Evolutionary conservation across 2,329 filamentous ascomycete genomes (phyloP).

Genomic region (Fusarium tanahbumbuense): DNA sequence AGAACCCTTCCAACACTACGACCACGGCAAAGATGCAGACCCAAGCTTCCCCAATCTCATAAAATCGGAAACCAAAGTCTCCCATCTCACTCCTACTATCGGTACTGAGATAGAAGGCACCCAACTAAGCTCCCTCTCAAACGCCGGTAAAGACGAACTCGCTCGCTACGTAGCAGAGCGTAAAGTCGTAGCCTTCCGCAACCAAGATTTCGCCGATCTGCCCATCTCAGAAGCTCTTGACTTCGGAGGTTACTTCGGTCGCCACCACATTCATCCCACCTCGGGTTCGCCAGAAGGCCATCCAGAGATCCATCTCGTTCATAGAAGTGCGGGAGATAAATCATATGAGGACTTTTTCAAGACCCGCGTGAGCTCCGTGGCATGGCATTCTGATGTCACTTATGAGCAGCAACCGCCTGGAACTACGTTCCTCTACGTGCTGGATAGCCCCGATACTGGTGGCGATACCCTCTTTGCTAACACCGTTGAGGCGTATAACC

Average conservation of each 20-base stretch:
- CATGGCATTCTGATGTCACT: constrained; percentile 90
- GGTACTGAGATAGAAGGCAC: constrained; percentile 78
- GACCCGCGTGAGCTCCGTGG: constrained; percentile 80
- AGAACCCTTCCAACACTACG: constrained; percentile 76
- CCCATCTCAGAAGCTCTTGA: constrained; percentile 76
- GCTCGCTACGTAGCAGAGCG: constrained; percentile 80
- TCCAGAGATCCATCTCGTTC: constrained; percentile 82
- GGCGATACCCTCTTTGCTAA: constrained; percentile 89
- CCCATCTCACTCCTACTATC: constrained; percentile 77
- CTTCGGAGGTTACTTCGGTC: constrained; percentile 80
- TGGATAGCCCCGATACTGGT: constrained; percentile 83
- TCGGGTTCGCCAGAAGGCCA: constrained; percentile 79
- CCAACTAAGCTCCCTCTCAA: constrained; percentile 75
- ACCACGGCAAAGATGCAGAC: constrained; percentile 82
- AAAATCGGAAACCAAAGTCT: constrained; percentile 60
- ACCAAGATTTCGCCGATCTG: constrained; percentile 78
- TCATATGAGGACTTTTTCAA: constrained; percentile 70
- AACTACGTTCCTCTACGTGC: constrained; percentile 87
- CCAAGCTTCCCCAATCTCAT: constrained; percentile 76
- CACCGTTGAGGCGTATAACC: constrained; percentile 81
- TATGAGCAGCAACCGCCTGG: constrained; percentile 91
- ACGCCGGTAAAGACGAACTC: constrained; percentile 80
- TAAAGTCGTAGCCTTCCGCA: constrained; percentile 82
- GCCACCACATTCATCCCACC: constrained; percentile 84
- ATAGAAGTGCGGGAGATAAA: constrained; percentile 68